Conservation (phyloP, 768 basidiomycete genomes). For the Lentinula guzmanii region DNA sequence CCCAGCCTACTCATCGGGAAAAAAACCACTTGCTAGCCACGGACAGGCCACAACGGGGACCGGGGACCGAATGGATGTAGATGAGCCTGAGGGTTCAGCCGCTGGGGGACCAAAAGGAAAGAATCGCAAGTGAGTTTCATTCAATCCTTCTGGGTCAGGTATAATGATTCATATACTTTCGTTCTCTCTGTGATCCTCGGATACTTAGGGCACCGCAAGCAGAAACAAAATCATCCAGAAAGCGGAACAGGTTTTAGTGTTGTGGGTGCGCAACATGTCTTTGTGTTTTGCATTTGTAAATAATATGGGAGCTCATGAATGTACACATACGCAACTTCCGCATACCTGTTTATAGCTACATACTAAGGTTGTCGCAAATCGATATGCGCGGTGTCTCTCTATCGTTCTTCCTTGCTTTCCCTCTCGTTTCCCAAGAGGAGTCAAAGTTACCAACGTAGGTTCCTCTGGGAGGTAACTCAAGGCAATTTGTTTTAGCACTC, state of each 20-base stretch:
- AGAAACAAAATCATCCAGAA: conserved; percentile 43
- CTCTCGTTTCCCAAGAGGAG: too few species aligned
- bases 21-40: conserved; percentile 10
- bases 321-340: too few species aligned
- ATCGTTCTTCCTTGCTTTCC: too few species aligned
- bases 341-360: too few species aligned
- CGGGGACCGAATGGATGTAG: conserved; percentile 52
- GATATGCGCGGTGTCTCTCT: too few species aligned
- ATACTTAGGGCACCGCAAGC: conserved; percentile 32
- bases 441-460: too few species aligned
- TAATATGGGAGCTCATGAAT: too few species aligned
- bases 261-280: background rate
- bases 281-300: too few species aligned
- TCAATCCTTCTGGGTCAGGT: background rate
- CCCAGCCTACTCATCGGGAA: conserved; percentile 1
- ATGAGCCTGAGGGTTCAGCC: conserved; percentile 33
- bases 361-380: too few species aligned
- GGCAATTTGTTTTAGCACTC: too few species aligned
- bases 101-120: conserved; percentile 41
- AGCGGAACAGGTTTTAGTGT: conserved; percentile 49
- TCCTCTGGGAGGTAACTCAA: too few species aligned
- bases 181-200: background rate
- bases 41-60: conserved; percentile 25
- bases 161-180: background rate
- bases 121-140: conserved; percentile 50